Base-by-base conservation (phyloP, 2,329 filamentous ascomycete genomes). In the Scedosporium apiospermum region DNA sequence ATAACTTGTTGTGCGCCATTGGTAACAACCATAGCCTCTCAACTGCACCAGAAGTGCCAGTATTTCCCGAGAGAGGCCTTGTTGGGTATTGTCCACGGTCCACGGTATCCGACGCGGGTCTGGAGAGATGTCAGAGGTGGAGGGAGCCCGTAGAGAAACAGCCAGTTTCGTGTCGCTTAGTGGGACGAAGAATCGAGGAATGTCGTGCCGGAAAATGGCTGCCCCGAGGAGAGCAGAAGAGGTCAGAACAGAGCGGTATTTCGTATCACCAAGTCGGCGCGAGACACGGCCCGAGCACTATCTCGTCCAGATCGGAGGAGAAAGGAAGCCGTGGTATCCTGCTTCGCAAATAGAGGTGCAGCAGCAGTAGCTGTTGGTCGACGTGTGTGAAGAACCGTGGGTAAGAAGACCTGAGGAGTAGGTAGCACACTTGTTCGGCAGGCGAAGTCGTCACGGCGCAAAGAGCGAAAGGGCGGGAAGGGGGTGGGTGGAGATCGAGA, bases 1-100 rank as follows among this genome's bases (percentile, higher is more conserved):
- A 53, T 53, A 53, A 53, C 49, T 21, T 53, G 49, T 53, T n/a
- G 49, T 53, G 49, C 49, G 49, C 49, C 49, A 53, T 53, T 53
- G 49, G 49, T 53, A 53, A 10, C 21, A 16, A 10, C 16, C 49
- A 53, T 53, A n/a, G 49, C 49, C 49, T 53, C 49, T 23, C 49
- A 3, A 53, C 49, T 10, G 21, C 49, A 18, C 18, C 21, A n/a
- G 49, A 53, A 18, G 49, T 18, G 21, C 21, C 49, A 21, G 49
- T 18, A 23, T 3, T 53, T 23, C 49, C 21, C 9, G 16, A 53
- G 21, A 10, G 49, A 53, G 4, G 18, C 49, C 9, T 23, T 6
- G 27, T 30, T 30, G 27, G 27, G 27, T 30, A 30, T 30, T 30
- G 27, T 30, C 27, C 27, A 30, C 27, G 27, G 3, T 30, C 27